Evolutionary conservation across 257 asterid species (phyloP).

Genomic region (Solanum chilense): DNA sequence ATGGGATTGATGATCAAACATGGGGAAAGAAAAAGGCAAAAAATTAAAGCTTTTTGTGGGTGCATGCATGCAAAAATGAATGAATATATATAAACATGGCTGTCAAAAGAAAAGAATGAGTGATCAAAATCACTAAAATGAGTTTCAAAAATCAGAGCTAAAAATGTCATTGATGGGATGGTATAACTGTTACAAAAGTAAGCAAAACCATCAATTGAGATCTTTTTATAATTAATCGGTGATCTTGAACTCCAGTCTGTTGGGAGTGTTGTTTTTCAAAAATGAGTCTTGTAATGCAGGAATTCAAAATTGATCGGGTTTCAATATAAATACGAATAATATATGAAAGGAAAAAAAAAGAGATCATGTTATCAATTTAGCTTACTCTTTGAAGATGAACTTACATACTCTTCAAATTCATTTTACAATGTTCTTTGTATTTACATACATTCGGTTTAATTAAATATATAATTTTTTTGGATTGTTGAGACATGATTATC

Average conservation of each 20-base stretch:
- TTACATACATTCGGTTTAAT: too few species aligned
- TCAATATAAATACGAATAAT: too few species aligned
- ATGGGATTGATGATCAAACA: neutral
- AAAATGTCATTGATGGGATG: slow-evolving; percentile 35
- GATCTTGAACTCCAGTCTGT: neutral
- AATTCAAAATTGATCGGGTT: too few species aligned
- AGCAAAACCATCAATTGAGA: neutral
- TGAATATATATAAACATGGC: slow-evolving; percentile 3
- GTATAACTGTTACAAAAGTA: slow-evolving; percentile 38
- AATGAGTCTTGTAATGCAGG: neutral
- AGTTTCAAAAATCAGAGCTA: neutral
- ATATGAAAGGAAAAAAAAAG: too few species aligned
- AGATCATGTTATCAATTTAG: neutral
- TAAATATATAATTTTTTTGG: rapidly evolving
- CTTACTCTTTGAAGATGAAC: too few species aligned
- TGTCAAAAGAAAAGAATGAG: neutral
- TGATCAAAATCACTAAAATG: neutral
- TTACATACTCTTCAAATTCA: too few species aligned
- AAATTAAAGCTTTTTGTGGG: slow-evolving; percentile 11
- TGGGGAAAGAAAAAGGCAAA: slow-evolving; percentile 5
- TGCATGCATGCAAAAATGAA: slow-evolving; percentile 46
- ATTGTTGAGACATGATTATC: neutral
- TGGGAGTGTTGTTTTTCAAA: neutral
- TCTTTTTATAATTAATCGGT: neutral
- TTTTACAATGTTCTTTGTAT: too few species aligned